Conservation (phyloP, 371 early-diverging fungal species). For the Conidiobolus incongruus region DNA sequence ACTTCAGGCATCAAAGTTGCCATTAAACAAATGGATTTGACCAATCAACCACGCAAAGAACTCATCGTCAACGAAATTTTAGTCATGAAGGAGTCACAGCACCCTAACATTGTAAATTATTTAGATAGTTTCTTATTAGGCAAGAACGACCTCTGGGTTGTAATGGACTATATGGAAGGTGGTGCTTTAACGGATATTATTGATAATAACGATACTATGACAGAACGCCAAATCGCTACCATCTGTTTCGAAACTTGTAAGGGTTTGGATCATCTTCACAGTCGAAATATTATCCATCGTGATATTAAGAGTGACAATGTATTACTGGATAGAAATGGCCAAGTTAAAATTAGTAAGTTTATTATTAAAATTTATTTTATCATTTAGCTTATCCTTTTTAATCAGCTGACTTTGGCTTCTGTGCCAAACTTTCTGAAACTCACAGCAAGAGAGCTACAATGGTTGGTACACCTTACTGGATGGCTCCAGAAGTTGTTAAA, state of each 20-base stretch:
- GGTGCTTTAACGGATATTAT: slow-evolving; percentile 95
- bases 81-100: slow-evolving; percentile 85
- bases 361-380: background rate
- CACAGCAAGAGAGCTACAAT: slow-evolving; percentile 79
- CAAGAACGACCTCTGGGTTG: slow-evolving; percentile 79
- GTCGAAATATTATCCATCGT: slow-evolving; percentile 79
- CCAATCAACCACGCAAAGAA: slow-evolving; percentile 80
- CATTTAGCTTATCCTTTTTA: background rate
- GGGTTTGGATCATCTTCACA: slow-evolving; percentile 82
- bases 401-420: slow-evolving; percentile 77
- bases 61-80: slow-evolving; percentile 87
- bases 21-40: slow-evolving; percentile 92
- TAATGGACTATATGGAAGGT: slow-evolving; percentile 98
- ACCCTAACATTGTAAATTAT: slow-evolving; percentile 88
- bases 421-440: slow-evolving; percentile 73
- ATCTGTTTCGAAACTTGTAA: slow-evolving; percentile 69
- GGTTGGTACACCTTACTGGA: no score
- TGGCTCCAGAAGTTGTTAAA: no score
- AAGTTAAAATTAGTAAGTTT: slow-evolving; percentile 72
- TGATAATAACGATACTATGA: slow-evolving; percentile 63
- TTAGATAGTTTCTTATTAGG: slow-evolving; percentile 71
- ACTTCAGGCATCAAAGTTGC: slow-evolving; percentile 56
- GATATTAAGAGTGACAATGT: slow-evolving; percentile 96
- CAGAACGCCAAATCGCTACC: slow-evolving; percentile 78
- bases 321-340: slow-evolving; percentile 61